phyloP scores from a whole-genome alignment of 805 yeast species.

The Huiozyma naganishii region DNA sequence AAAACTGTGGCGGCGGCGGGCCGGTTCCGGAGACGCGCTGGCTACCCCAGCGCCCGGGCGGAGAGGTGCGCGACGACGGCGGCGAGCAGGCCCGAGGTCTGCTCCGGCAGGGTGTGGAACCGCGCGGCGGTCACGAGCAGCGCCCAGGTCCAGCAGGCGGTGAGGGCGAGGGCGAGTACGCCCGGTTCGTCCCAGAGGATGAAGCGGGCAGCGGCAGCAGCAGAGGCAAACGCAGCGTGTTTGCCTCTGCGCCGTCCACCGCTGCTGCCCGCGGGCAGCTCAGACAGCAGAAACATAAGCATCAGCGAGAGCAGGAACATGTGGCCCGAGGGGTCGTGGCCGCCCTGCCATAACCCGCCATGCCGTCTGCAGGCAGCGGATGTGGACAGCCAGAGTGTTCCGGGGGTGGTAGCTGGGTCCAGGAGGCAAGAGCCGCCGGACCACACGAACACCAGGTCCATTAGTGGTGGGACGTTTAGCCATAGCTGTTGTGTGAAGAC shows the following conservation, averaged over 20 bases:
- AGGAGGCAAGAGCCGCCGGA: slow-evolving; percentile 72
- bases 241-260: background rate
- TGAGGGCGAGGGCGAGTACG: slow-evolving; percentile 25
- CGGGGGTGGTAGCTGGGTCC: background rate
- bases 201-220: slow-evolving; percentile 1
- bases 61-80: slow-evolving; percentile 26
- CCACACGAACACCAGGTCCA: slow-evolving; percentile 70
- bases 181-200: slow-evolving; percentile 20
- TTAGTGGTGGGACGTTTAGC: slow-evolving; percentile 54
- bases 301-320: slow-evolving; percentile 50
- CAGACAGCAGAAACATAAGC: slow-evolving; percentile 49
- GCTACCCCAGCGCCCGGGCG: too few relatives aligned
- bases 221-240: background rate
- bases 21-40: too few relatives aligned
- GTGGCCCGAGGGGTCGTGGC: slow-evolving; percentile 96
- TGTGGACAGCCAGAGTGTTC: slow-evolving; percentile 2
- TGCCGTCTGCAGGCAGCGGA: slow-evolving; percentile 38
- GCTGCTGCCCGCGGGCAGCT: slow-evolving; percentile 21
- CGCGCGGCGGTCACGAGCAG: slow-evolving; percentile 70
- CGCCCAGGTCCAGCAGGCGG: slow-evolving; percentile 74
- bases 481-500: slow-evolving; percentile 63
- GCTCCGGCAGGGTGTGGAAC: slow-evolving; percentile 75
- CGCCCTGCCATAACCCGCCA: slow-evolving; percentile 70
- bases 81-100: slow-evolving; percentile 55
- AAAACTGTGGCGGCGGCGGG: too few relatives aligned